These are phyloP conservation scores for Fusarium paranaense DNA, from an alignment of 2,329 filamentous ascomycete genomes.

Conservation along the genomic window DNA sequence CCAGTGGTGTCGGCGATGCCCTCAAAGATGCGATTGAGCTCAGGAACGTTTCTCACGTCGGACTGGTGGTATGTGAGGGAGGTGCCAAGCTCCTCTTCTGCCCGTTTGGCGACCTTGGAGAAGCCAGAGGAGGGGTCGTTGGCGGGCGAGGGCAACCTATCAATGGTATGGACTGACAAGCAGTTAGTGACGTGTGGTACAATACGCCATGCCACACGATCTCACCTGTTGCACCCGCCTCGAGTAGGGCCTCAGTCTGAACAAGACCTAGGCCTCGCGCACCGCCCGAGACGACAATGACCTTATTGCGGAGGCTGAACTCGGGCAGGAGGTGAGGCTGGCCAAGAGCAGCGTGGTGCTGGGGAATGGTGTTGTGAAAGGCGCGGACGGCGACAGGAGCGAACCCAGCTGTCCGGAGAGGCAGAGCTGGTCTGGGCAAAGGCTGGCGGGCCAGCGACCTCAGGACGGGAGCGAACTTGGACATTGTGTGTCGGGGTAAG, in stretches of 20 bases:
- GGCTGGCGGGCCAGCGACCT: conserved; percentile 34
- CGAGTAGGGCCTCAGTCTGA: conserved; percentile 81
- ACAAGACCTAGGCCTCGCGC: conserved; percentile 82
- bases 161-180: conserved; percentile 73
- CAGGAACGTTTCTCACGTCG: conserved; percentile 79
- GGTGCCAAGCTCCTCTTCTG: conserved; percentile 72
- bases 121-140: conserved; percentile 66
- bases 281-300: conserved; percentile 81
- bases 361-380: conserved; percentile 37
- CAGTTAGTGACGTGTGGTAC: conserved; percentile 14
- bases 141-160: conserved; percentile 67
- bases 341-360: conserved; percentile 26
- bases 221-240: conserved; percentile 78
- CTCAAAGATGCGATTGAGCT: conserved; percentile 75
- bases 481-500: conserved; percentile 38
- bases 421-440: conserved; percentile 19
- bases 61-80: conserved; percentile 80
- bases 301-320: conserved; percentile 79
- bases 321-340: conserved; percentile 68
- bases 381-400: conserved; percentile 25
- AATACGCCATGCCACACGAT: background rate
- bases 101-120: conserved; percentile 71
- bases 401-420: conserved; percentile 16
- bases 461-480: conserved; percentile 39
- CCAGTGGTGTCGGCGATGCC: conserved; percentile 77